Conservation (phyloP, 805 yeast genomes). For the Schwanniomyces polymorphus region DNA sequence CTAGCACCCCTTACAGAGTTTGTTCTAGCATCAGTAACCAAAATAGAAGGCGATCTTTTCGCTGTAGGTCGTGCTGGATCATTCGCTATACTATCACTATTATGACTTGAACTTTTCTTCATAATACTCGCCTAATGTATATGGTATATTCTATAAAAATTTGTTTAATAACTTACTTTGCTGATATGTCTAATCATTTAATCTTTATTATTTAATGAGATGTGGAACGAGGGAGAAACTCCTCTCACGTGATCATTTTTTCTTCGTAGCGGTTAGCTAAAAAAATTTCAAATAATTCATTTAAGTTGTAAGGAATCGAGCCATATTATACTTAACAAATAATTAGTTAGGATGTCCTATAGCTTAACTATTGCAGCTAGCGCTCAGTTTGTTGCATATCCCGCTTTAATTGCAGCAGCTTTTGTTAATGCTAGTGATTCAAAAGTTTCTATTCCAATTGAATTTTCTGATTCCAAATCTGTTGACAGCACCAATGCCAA, state of each 20-base stretch:
- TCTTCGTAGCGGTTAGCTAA: not conserved
- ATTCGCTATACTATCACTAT: not conserved
- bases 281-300: not conserved
- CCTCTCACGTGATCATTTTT: not conserved
- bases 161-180: not conserved
- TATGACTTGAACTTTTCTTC: not conserved
- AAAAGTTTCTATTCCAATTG: conserved; percentile 54
- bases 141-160: not conserved
- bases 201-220: not conserved
- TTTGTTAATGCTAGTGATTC: conserved; percentile 54
- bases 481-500: conserved; percentile 45
- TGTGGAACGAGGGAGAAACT: not conserved
- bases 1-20: conserved; percentile 48
- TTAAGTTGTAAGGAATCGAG: not conserved
- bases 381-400: conserved; percentile 81
- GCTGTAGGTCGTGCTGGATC: conserved; percentile 53
- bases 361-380: conserved; percentile 75
- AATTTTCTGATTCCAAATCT: conserved; percentile 68
- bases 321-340: not conserved
- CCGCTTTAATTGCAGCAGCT: conserved; percentile 75
- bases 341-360: conserved; percentile 34
- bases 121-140: not conserved
- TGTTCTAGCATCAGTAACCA: conserved; percentile 85
- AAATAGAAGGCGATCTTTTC: conserved; percentile 87
- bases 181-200: not conserved